Base-by-base conservation (phyloP, 2,329 filamentous ascomycete species). In the Phialemonium atrogriseum region DNA sequence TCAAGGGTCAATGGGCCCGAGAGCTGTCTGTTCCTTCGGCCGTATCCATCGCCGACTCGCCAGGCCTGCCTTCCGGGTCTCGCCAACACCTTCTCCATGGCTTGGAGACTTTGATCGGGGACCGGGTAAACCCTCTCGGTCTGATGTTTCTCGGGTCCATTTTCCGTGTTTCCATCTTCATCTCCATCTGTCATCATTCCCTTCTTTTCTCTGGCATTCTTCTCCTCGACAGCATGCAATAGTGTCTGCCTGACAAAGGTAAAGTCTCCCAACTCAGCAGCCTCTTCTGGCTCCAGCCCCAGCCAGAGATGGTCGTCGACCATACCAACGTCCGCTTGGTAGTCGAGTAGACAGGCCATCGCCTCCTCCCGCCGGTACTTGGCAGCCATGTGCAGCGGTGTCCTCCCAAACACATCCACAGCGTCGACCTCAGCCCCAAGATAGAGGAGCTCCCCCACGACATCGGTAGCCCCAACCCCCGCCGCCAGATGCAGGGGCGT, bases 401-500 rank as follows among this genome's bases (percentile, higher is more conserved):
- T 42, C 23, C 39, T 34, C 8, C 33, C 29, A 11, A 36, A 5
- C 11, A 18, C 13, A 24, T 44, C 39, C 8, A 24, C 14, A 10
- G 30, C 30, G 23, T 44, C 34, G 9, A 44, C 27, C 3, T 30
- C 28, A 13, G 36, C 41, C 3, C 39, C 39, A 10, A 38, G 33
- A 23, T 19, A 7, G 14, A 42, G 26, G 13, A 44, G 36, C 23
- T 27, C 30, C 13, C 20, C 11, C 11, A 33, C 30, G 7, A 36
- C 25, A 5, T 32, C 27, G 11, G 30, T 21, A 5, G 30, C 30
- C 9, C 35, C 35, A 4, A 27, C 36, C 14, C 25, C 27, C 4
- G 40, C 43, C 5, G 41, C 43, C 18, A 46, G 9, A 24, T 46
- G 43, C 7, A 46, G 37, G 7, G 42, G 43, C n/a, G 42, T 44